Evolutionary conservation across 306 rosid species (phyloP).

Genomic region (Ammopiptanthus mongolicus): DNA sequence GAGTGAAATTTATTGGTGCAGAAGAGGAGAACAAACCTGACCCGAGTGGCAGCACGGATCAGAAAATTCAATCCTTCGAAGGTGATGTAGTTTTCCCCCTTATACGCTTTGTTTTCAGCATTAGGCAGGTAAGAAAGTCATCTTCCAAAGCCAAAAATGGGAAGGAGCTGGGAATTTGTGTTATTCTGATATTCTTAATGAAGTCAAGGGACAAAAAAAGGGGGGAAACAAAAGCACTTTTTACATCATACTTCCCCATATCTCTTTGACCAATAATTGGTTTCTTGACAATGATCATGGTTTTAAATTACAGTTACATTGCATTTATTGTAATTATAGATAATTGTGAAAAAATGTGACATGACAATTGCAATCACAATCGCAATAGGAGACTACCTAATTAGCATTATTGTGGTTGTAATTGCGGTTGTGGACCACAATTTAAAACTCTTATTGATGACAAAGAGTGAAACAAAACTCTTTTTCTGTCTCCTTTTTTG

Average conservation of each 20-base stretch:
- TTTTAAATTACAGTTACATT: too few species aligned
- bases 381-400: too few species aligned
- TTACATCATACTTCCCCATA: neutral
- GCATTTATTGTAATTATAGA: too few species aligned
- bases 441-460: neutral
- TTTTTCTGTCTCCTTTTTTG: neutral
- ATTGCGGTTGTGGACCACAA: too few species aligned
- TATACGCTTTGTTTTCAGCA: neutral
- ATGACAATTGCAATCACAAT: too few species aligned
- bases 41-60: slow-evolving; percentile 33
- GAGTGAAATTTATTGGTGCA: slow-evolving; percentile 39
- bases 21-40: slow-evolving; percentile 34
- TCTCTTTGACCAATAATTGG: neutral
- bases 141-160: too few species aligned
- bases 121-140: neutral
- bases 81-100: slow-evolving; percentile 38
- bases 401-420: too few species aligned
- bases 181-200: neutral
- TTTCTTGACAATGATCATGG: neutral
- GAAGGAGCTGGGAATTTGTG: neutral
- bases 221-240: neutral
- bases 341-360: too few species aligned
- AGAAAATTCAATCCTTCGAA: slow-evolving; percentile 43
- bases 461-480: too few species aligned
- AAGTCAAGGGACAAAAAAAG: neutral